These are phyloP conservation scores for Trypanosomatidae sp. DNA, from an alignment of 208 protist species.

Conservation along the genomic window DNA sequence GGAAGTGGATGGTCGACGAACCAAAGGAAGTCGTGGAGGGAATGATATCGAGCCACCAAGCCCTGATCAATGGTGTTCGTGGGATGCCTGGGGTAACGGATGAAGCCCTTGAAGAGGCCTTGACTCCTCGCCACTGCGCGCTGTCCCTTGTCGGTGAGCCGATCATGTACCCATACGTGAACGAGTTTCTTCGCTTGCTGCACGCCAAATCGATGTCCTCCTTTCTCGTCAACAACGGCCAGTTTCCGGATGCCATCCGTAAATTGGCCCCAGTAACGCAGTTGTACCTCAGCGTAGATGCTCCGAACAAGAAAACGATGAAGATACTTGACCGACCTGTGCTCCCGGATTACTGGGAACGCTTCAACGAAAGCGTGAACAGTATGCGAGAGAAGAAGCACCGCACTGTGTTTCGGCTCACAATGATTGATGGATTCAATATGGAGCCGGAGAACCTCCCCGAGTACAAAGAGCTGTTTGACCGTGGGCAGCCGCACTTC, in stretches of 20 bases:
- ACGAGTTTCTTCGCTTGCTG: slow-evolving; percentile 83
- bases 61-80: slow-evolving; percentile 74
- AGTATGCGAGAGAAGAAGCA: slow-evolving; percentile 85
- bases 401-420: slow-evolving; percentile 96
- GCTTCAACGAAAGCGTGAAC: slow-evolving; percentile 92
- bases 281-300: slow-evolving; percentile 95
- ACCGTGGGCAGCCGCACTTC: slow-evolving; percentile 88
- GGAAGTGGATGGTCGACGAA: slow-evolving; percentile 94
- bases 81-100: slow-evolving; percentile 92
- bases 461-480: slow-evolving; percentile 92
- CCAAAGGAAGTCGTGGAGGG: slow-evolving; percentile 84
- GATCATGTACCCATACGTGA: slow-evolving; percentile 96
- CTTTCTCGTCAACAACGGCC: slow-evolving; percentile 94
- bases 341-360: slow-evolving; percentile 94
- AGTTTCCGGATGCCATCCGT: slow-evolving; percentile 85
- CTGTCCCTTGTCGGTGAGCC: slow-evolving; percentile 96
- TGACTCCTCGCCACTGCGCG: slow-evolving; percentile 91
- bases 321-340: slow-evolving; percentile 91
- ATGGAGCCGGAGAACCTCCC: slow-evolving; percentile 78
- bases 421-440: slow-evolving; percentile 96
- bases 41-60: slow-evolving; percentile 79
- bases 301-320: slow-evolving; percentile 87
- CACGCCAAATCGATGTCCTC: slow-evolving; percentile 87
- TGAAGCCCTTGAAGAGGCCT: slow-evolving; percentile 77
- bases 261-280: slow-evolving; percentile 86